Percentiles rank a stretch among this genome's conserved stretches.
phyloP scores from a whole-genome alignment of 305 asterid species.

The Fraxinus platypoda region DNA sequence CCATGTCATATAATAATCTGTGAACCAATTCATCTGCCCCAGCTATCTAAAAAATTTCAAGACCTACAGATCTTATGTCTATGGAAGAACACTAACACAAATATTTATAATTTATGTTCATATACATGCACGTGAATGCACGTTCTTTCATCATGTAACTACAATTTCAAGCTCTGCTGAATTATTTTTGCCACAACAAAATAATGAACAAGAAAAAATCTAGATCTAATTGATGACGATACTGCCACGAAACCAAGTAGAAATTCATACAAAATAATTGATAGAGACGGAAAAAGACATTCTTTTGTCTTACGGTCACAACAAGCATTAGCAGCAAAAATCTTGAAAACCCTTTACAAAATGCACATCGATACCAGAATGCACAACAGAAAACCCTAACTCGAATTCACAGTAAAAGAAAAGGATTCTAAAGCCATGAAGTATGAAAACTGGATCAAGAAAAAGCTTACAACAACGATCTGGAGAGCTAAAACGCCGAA shows the following conservation, averaged over 20 bases:
- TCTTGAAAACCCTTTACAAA: neutral
- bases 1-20: neutral
- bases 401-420: neutral
- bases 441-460: neutral
- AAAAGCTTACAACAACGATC: conserved; percentile 49
- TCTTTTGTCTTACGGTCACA: neutral
- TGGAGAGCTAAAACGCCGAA: conserved; percentile 28
- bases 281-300: neutral
- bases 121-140: neutral
- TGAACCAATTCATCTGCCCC: neutral
- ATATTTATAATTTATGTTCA: neutral
- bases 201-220: neutral
- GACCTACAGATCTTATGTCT: neutral
- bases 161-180: neutral
- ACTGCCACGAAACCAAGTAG: conserved; percentile 6
- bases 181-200: conserved; percentile 1
- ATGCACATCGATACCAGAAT: conserved; percentile 15
- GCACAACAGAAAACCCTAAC: neutral
- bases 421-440: neutral
- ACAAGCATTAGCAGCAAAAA: neutral
- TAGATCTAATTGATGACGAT: conserved; percentile 3
- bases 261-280: conserved; percentile 11
- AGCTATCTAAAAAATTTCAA: neutral
- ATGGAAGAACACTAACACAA: neutral
- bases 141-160: neutral